Evolutionary conservation across 495 filamentous ascomycete genomes (phyloP).

Genomic region (Cladorrhinum samala): DNA sequence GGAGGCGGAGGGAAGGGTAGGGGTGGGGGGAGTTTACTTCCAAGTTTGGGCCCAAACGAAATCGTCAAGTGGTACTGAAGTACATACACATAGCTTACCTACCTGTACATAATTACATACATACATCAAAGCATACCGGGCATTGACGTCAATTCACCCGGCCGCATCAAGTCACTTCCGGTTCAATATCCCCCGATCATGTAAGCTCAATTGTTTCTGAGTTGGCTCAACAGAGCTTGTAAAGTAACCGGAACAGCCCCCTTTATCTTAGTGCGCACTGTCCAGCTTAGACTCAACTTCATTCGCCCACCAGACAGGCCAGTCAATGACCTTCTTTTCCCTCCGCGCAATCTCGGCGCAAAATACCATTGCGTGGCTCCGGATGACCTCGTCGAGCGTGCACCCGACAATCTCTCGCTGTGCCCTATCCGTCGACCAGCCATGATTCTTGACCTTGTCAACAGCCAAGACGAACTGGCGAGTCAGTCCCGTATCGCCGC

Average conservation of each 20-base stretch:
- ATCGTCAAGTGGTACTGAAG: too few species aligned
- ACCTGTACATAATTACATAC: too few species aligned
- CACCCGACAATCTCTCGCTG: slow-evolving; percentile 74
- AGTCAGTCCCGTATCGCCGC: slow-evolving; percentile 79
- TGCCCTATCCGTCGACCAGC: slow-evolving; percentile 60
- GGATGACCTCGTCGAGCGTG: slow-evolving; percentile 73
- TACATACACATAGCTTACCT: too few species aligned
- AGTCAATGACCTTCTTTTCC: slow-evolving; percentile 63
- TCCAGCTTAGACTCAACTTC: slow-evolving; percentile 35
- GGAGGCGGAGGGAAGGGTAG: too few species aligned
- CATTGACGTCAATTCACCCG: too few species aligned
- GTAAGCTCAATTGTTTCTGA: background rate
- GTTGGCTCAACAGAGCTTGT: background rate
- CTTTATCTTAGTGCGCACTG: background rate
- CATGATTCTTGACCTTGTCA: slow-evolving; percentile 66
- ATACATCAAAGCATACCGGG: too few species aligned
- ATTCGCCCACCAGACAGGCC: slow-evolving; percentile 72
- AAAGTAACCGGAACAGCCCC: background rate
- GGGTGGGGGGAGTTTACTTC: too few species aligned
- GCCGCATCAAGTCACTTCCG: too few species aligned
- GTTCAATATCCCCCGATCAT: too few species aligned
- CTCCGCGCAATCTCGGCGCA: slow-evolving; percentile 82
- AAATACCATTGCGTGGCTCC: slow-evolving; percentile 91
- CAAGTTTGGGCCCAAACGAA: background rate
- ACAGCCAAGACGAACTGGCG: slow-evolving; percentile 76